Conservation (phyloP, 179 eudicot species). For the Beta lomatogona region DNA sequence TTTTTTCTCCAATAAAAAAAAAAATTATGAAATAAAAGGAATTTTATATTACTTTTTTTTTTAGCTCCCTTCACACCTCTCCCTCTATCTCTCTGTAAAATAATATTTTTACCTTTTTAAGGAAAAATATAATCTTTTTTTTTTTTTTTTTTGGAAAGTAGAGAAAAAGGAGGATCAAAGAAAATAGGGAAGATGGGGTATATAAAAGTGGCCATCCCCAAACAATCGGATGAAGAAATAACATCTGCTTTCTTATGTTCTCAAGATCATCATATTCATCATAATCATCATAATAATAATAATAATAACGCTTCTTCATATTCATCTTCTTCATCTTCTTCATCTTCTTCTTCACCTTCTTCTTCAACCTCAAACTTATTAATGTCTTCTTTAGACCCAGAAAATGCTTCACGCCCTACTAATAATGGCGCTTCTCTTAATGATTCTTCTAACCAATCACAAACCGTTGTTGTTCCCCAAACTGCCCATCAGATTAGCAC, state of each 20-base stretch:
- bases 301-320: background rate
- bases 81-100: background rate
- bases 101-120: background rate
- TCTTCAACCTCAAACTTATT: background rate
- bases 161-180: background rate
- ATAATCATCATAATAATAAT: background rate
- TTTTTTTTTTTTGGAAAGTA: background rate
- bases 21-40: background rate
- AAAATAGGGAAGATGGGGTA: slow-evolving; percentile 23
- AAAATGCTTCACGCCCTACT: slow-evolving; percentile 19
- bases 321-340: background rate
- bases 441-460: slow-evolving; percentile 11
- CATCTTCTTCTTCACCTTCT: background rate
- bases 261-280: background rate
- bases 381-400: slow-evolving; percentile 27
- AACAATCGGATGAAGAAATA: slow-evolving; percentile 27
- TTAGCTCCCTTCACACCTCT: background rate
- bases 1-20: background rate
- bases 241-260: slow-evolving; percentile 32
- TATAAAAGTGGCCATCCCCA: slow-evolving; percentile 33
- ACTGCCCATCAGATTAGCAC: slow-evolving; percentile 84
- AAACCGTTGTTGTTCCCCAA: slow-evolving; percentile 49
- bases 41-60: background rate
- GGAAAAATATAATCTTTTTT: background rate
- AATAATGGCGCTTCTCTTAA: background rate